Conservation (phyloP, 176 grass and related monocot genomes). For the Oryza meyeriana region DNA sequence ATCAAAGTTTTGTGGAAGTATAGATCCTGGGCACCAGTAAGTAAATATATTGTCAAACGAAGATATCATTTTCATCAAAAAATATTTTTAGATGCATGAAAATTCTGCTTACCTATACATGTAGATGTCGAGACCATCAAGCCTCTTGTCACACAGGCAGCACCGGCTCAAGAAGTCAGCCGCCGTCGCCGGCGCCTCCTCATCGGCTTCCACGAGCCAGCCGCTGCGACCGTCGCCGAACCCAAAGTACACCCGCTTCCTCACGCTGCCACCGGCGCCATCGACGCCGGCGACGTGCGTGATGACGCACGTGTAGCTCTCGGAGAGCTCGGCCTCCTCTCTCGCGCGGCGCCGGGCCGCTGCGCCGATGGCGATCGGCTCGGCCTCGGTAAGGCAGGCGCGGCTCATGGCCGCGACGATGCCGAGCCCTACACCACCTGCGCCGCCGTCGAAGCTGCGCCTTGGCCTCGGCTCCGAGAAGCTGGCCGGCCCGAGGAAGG, state of each 20-base stretch:
- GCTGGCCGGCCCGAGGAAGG: conserved; percentile 27
- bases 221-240: conserved; percentile 4
- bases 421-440: conserved; percentile 42
- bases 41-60: background rate
- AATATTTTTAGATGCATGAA: background rate
- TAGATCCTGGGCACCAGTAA: background rate
- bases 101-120: conserved; percentile 48
- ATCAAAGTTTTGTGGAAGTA: background rate
- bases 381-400: conserved; percentile 4
- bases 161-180: conserved; percentile 50
- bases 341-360: background rate
- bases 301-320: conserved; percentile 77
- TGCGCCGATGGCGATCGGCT: conserved; percentile 48
- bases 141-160: conserved; percentile 52
- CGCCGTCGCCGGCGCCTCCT: conserved; percentile 32
- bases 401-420: conserved; percentile 52
- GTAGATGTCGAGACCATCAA: conserved; percentile 67
- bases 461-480: conserved; percentile 19
- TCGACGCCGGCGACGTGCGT: conserved; percentile 32
- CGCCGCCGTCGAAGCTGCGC: conserved; percentile 41
- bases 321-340: conserved; percentile 47
- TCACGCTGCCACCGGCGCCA: conserved; percentile 20
- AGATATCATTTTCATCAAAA: background rate
- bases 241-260: conserved; percentile 56
- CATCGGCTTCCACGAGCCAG: conserved; percentile 11